Evolutionary conservation across 106 monocot genomes (phyloP), one percentile per base, ranked within the genome.

Genomic region (Iris macrosiphon): DNA sequence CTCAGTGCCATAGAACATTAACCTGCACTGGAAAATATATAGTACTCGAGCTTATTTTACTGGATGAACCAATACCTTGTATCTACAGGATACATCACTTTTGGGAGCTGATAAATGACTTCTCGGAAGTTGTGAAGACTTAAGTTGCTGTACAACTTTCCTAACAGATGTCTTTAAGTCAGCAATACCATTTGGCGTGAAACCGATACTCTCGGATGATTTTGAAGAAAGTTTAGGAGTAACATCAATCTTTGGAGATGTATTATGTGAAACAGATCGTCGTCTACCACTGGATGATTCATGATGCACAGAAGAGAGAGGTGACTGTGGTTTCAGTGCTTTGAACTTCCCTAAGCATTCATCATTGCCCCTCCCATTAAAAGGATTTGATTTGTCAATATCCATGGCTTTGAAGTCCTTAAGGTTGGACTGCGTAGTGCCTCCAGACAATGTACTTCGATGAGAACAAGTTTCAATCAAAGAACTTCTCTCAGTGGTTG

Each of bases 111-210:
- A 57, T 6, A n/a, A 37, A 35, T 46, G 48, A 45, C 32, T 67
- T 40, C 56, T 76, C 23, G 48, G 26, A 22, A 56, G 31, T 23
- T 55, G 32, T 35, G 55, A 47, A 57, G 67, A 49, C 22, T 55
- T 46, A 25, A 47, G 29, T 39, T 57, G 38, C 48, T 67, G 57
- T 6, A 49, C 57, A 49, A 30, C 38, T 67, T 22, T 49, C 47
- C 31, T 58, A 28, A 25, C 45, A 67, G 67, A 37, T 24, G 45
- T 37, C 19, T 67, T 85, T 10, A 71, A 59, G 31, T 64, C 64
- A 68, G 35, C 29, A 22, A 49, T 49, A 40, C 44, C 57, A 56
- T 67, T 57, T 27, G 47, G 39, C 18, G 30, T 1, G 20, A 39
- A 49, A 4, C 9, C 57, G 41, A 26, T 33, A 43, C 14, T 45